phyloP scores from a whole-genome alignment of 768 basidiomycete species.

The Terana coerulea region DNA sequence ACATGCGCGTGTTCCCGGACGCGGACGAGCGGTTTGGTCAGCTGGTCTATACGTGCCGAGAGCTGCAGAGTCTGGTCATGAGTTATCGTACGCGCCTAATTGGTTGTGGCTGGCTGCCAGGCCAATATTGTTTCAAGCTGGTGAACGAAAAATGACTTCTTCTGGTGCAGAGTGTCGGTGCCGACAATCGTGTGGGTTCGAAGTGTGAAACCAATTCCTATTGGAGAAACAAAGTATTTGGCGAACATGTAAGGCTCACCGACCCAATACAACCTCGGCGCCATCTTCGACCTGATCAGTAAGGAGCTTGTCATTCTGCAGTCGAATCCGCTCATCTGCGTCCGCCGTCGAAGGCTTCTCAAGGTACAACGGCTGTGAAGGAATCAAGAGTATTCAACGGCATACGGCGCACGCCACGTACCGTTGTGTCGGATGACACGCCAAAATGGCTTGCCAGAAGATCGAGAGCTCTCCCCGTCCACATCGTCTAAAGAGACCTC shows the following conservation, averaged over 20 bases:
- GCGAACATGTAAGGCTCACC: neutral
- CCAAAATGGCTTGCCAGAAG: slow-evolving; percentile 38
- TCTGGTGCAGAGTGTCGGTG: too few species aligned
- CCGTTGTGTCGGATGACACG: slow-evolving; percentile 29
- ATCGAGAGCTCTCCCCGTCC: slow-evolving; percentile 63
- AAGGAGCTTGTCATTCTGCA: slow-evolving; percentile 49
- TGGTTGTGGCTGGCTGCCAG: too few species aligned
- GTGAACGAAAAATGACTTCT: too few species aligned
- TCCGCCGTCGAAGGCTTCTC: slow-evolving; percentile 25
- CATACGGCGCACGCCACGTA: slow-evolving; percentile 22
- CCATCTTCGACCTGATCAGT: slow-evolving; percentile 54
- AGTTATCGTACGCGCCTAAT: too few species aligned
- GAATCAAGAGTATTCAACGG: neutral
- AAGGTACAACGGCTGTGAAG: slow-evolving; percentile 40
- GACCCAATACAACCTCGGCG: slow-evolving; percentile 21
- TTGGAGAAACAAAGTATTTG: too few species aligned
- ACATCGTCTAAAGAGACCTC: slow-evolving; percentile 37
- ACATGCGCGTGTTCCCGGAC: neutral
- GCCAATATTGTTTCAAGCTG: too few species aligned
- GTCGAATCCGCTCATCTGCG: slow-evolving; percentile 18
- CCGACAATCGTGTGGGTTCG: too few species aligned
- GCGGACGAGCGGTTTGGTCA: neutral
- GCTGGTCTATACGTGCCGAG: too few species aligned
- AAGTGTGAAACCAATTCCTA: too few species aligned
- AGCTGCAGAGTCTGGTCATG: too few species aligned